phyloP scores from a whole-genome alignment of 1,284 basidiomycete species.

The Golubevia sp. region DNA sequence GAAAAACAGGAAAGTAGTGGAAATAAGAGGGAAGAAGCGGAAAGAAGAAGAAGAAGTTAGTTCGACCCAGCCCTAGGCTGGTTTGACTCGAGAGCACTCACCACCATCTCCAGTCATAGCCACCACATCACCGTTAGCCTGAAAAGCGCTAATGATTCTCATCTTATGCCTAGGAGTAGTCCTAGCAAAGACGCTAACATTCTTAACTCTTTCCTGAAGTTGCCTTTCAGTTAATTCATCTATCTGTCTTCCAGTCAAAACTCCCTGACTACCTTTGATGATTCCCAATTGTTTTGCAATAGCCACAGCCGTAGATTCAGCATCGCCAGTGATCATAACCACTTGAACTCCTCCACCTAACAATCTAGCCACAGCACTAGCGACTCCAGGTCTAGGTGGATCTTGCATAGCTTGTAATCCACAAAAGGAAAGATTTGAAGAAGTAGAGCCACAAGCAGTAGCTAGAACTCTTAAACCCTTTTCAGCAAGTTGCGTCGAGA shows the following conservation, averaged over 20 bases:
- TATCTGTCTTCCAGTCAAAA: constrained; percentile 82
- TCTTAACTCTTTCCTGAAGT: constrained; percentile 79
- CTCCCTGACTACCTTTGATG: constrained; percentile 61
- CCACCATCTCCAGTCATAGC: constrained; percentile 97
- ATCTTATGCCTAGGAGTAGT: constrained; percentile 97
- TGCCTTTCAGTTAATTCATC: constrained; percentile 81
- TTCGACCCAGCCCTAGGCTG: background rate
- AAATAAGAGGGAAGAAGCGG: background rate
- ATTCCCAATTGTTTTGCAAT: constrained; percentile 91
- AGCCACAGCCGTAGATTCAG: constrained; percentile 84
- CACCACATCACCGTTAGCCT: constrained; percentile 82
- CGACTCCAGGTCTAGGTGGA: constrained; percentile 90
- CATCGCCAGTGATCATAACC: constrained; percentile 97
- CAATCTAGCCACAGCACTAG: constrained; percentile 78
- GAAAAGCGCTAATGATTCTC: constrained; percentile 91
- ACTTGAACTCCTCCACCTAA: constrained; percentile 87
- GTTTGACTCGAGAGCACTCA: constrained; percentile 47
- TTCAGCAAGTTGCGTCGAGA: constrained; percentile 74
- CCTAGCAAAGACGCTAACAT: constrained; percentile 85
- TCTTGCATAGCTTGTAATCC: constrained; percentile 96
- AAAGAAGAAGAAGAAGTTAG: background rate
- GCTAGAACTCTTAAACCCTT: constrained; percentile 84
- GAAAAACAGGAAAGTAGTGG: background rate
- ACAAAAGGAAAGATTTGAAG: constrained; percentile 76
- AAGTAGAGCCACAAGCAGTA: constrained; percentile 76